Evolutionary conservation across 139 green algal genomes (phyloP).

Genomic region (Helicosporidium sp.): DNA sequence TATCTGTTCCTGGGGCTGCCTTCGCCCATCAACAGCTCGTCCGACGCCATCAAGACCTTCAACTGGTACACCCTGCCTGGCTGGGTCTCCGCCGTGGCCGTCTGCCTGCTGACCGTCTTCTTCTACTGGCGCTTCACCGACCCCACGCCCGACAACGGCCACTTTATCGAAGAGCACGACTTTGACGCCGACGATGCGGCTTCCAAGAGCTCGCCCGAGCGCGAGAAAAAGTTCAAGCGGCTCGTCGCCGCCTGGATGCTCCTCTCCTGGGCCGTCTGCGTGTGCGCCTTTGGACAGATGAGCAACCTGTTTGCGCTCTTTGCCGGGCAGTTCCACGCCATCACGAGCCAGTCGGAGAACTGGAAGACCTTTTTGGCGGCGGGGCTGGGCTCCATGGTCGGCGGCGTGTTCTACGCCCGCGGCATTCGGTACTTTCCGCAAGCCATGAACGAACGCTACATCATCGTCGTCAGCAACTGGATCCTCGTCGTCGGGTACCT

Average conservation of each 20-base stretch:
- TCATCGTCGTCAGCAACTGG: conserved; percentile 6
- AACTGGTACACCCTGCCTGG: conserved; percentile 24
- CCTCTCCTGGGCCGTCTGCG: conserved; percentile 1
- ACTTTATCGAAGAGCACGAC: conserved; percentile 6
- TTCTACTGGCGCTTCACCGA: conserved; percentile 9
- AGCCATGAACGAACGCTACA: conserved; percentile 1
- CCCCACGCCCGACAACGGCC: conserved; percentile 15
- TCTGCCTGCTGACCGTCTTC: conserved; percentile 3
- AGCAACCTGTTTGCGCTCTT: conserved; percentile 18
- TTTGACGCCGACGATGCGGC: background rate
- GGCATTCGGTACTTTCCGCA: conserved; percentile 3
- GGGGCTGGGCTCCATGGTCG: conserved; percentile 2
- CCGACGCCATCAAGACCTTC: conserved; percentile 12
- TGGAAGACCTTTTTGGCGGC: conserved; percentile 6
- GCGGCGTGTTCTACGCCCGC: background rate
- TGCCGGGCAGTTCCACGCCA: conserved; percentile 16
- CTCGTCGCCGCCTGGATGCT: conserved; percentile 1
- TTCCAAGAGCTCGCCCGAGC: background rate
- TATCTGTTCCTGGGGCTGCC: conserved; percentile 16
- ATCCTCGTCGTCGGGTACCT: conserved; percentile 3
- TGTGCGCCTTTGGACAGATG: background rate
- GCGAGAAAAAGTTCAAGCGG: background rate
- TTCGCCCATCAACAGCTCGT: background rate
- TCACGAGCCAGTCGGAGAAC: conserved; percentile 3
- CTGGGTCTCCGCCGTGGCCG: conserved; percentile 6